Conservation (phyloP, 2,329 filamentous ascomycete species). For the Chrysosporium keratinophilum region DNA sequence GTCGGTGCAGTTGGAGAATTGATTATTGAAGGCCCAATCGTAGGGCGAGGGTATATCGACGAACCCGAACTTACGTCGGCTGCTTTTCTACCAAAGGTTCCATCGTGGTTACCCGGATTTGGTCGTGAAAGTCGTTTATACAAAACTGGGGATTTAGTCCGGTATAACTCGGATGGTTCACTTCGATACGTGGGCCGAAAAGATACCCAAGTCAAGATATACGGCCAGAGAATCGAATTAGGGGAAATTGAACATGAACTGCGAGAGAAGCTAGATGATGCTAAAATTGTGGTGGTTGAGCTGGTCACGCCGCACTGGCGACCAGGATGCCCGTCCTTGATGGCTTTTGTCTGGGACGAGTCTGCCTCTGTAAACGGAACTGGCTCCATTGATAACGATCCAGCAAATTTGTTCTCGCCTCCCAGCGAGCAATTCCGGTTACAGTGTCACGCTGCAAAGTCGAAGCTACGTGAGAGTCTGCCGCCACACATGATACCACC, state of each 20-base stretch:
- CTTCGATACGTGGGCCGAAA: constrained; percentile 23
- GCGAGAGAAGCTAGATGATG: too few relatives aligned
- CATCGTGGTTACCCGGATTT: constrained; percentile 2
- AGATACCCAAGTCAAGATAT: constrained; percentile 27
- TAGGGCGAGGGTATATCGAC: too few relatives aligned
- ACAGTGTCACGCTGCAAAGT: too few relatives aligned
- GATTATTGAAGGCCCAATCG: constrained; percentile 23
- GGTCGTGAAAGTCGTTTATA: constrained; percentile 19
- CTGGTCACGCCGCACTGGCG: too few relatives aligned
- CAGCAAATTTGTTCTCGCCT: too few relatives aligned
- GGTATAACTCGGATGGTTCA: constrained; percentile 23
- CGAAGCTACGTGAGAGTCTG: too few relatives aligned
- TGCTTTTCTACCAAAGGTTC: too few relatives aligned
- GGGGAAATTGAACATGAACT: constrained; percentile 24
- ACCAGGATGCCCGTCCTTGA: too few relatives aligned
- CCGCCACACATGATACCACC: constrained; percentile 7
- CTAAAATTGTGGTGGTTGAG: too few relatives aligned
- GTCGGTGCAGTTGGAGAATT: constrained; percentile 24
- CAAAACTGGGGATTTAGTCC: constrained; percentile 29
- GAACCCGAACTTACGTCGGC: too few relatives aligned
- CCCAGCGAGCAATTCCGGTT: too few relatives aligned
- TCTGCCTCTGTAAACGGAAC: constrained; percentile 22
- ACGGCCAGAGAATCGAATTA: constrained; percentile 29
- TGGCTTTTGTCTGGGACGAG: too few relatives aligned
- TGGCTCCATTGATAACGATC: not conserved